Percentiles rank a stretch among this genome's conserved stretches.
Evolutionary conservation across 495 filamentous ascomycete genomes (phyloP).

Genomic region (Hypoxylon intermedium): DNA sequence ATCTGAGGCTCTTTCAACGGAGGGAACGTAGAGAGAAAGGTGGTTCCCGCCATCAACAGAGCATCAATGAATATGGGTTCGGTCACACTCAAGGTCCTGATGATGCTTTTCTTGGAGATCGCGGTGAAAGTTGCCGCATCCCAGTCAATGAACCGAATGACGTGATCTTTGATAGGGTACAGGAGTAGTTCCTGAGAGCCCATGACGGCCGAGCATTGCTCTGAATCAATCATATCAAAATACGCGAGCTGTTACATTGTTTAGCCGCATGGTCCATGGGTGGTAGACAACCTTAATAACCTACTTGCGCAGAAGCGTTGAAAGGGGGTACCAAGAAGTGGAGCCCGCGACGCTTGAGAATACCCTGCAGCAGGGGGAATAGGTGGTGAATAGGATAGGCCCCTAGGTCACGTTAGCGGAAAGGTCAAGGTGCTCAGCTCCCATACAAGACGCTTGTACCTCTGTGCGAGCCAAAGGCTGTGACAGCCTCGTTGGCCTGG

Average conservation of each 20-base stretch:
- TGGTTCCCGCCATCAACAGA: slow-evolving; percentile 82
- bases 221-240: slow-evolving; percentile 71
- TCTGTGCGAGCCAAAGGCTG: slow-evolving; percentile 76
- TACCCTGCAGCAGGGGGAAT: slow-evolving; percentile 75
- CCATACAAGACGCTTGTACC: slow-evolving; percentile 58
- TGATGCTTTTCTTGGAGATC: slow-evolving; percentile 72
- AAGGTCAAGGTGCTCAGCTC: neutral
- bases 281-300: slow-evolving; percentile 20
- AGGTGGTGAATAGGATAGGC: slow-evolving; percentile 66
- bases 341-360: slow-evolving; percentile 71
- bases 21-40: slow-evolving; percentile 79
- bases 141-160: slow-evolving; percentile 81
- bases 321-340: slow-evolving; percentile 90
- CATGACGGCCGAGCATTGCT: slow-evolving; percentile 78
- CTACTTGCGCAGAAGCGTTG: slow-evolving; percentile 86
- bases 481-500: slow-evolving; percentile 77
- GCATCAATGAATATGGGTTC: slow-evolving; percentile 82
- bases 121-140: slow-evolving; percentile 69
- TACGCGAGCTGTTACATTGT: slow-evolving; percentile 74
- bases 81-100: slow-evolving; percentile 71
- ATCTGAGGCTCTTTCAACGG: slow-evolving; percentile 64
- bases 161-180: slow-evolving; percentile 77
- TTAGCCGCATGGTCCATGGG: slow-evolving; percentile 11
- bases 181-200: slow-evolving; percentile 87
- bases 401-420: slow-evolving; percentile 50